Evolutionary conservation across 75 land plant species (phyloP).

Genomic region (Azolla pinnata): DNA sequence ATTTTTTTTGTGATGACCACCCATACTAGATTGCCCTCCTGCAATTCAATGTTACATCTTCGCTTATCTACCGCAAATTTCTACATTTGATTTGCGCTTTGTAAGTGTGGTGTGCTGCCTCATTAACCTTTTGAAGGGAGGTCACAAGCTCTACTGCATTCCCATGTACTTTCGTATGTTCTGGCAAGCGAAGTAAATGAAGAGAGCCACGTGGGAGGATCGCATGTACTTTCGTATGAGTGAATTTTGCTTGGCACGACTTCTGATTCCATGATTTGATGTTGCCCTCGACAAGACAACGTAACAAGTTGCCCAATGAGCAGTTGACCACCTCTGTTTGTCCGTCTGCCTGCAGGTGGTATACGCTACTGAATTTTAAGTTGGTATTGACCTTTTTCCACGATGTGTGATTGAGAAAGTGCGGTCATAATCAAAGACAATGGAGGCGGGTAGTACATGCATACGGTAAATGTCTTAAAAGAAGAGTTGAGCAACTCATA

Average conservation of each 20-base stretch:
- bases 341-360: neutral
- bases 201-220: neutral
- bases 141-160: neutral
- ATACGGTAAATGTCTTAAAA: conserved; percentile 4
- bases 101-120: neutral
- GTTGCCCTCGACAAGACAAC: neutral
- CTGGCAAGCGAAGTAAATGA: neutral
- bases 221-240: conserved; percentile 3
- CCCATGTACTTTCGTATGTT: neutral
- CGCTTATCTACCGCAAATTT: too few relatives aligned
- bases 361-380: neutral
- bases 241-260: conserved; percentile 7
- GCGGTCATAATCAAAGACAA: conserved; percentile 5
- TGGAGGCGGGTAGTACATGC: conserved; percentile 7
- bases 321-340: neutral
- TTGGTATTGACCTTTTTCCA: neutral
- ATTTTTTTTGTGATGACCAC: neutral
- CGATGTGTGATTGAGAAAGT: neutral
- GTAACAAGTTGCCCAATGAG: neutral
- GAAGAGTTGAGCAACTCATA: conserved; percentile 2
- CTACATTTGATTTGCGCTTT: neutral
- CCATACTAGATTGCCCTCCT: neutral
- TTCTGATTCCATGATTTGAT: neutral
- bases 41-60: neutral
- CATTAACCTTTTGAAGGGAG: neutral